Percentiles rank a stretch among this genome's conserved stretches.
Conservation (phyloP, 2,329 filamentous ascomycete genomes). For the Paraphaeosphaeria minitans region DNA sequence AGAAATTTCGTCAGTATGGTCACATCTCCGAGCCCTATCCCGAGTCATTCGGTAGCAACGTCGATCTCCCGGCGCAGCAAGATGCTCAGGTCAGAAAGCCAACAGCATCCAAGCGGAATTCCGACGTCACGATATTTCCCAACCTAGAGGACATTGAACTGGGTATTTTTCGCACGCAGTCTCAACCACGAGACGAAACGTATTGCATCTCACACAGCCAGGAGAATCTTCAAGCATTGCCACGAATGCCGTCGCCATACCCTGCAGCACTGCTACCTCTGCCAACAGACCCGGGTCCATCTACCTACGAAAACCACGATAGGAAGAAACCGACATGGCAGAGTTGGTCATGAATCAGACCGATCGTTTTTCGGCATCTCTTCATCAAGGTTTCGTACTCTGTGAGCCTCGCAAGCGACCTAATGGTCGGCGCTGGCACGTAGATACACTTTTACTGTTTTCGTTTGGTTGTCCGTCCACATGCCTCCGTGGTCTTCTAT, state of each 20-base stretch:
- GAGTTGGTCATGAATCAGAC: not conserved
- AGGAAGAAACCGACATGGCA: not conserved
- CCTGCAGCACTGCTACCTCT: not conserved
- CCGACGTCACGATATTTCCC: not conserved
- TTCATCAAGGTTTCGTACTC: not conserved
- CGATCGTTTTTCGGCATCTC: not conserved
- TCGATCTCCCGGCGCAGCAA: slow-evolving; percentile 26
- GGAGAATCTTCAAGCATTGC: slow-evolving; percentile 22
- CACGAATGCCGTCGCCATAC: slow-evolving; percentile 20
- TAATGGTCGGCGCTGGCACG: too few relatives aligned
- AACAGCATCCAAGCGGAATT: not conserved
- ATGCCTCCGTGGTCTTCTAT: too few relatives aligned
- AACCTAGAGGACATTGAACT: not conserved
- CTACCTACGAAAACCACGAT: not conserved
- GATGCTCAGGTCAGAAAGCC: slow-evolving; percentile 15
- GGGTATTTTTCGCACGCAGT: not conserved
- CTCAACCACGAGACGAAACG: not conserved
- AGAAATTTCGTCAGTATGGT: slow-evolving; percentile 18
- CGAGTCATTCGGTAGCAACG: slow-evolving; percentile 27
- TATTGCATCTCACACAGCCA: slow-evolving; percentile 17
- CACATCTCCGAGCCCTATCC: slow-evolving; percentile 32
- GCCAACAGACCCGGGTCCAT: not conserved
- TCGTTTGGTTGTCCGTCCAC: too few relatives aligned
- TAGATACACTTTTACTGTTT: too few relatives aligned
- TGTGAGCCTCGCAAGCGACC: not conserved